Evolutionary conservation across 345 rosid genomes (phyloP).

Genomic region (Aurinia saxatilis): DNA sequence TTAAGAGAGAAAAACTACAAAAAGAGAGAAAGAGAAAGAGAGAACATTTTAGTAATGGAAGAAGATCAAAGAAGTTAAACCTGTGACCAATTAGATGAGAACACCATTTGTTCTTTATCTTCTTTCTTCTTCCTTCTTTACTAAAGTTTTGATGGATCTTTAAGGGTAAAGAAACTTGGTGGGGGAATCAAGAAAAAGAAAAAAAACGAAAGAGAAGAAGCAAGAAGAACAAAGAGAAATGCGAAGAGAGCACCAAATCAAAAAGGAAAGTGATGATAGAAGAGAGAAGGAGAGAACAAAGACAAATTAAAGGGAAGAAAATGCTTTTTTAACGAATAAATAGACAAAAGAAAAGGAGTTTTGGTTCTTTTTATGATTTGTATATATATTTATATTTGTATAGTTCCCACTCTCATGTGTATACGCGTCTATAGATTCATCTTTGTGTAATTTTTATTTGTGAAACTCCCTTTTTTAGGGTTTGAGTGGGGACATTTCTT

Average conservation of each 20-base stretch:
- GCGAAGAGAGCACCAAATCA: slow-evolving; percentile 23
- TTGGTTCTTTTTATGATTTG: slow-evolving; percentile 26
- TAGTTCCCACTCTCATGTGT: slow-evolving; percentile 32
- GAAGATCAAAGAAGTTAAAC: slow-evolving; percentile 34
- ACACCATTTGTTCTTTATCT: slow-evolving; percentile 53
- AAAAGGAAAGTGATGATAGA: slow-evolving; percentile 29
- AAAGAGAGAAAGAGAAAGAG: slow-evolving; percentile 8
- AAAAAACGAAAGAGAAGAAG: no score
- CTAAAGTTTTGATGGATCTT: slow-evolving; percentile 60
- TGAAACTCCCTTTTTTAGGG: slow-evolving; percentile 54
- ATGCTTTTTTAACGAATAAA: slow-evolving; percentile 18
- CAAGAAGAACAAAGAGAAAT: slow-evolving; percentile 24
- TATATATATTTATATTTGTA: slow-evolving; percentile 11
- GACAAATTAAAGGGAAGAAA: slow-evolving; percentile 16
- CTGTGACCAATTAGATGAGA: slow-evolving; percentile 80
- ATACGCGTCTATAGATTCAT: slow-evolving; percentile 24
- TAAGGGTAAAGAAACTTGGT: slow-evolving; percentile 38
- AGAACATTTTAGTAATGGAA: slow-evolving; percentile 18
- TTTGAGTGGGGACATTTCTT: slow-evolving; percentile 57
- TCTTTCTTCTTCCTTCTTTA: slow-evolving; percentile 35
- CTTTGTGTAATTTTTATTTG: slow-evolving; percentile 7
- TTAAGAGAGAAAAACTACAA: slow-evolving; percentile 12
- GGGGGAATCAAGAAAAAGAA: slow-evolving; percentile 59
- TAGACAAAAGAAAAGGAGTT: slow-evolving; percentile 19
- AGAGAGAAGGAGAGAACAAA: slow-evolving; percentile 27